Conservation (phyloP, 805 yeast species). For the Kodamaea nitidulidarum region DNA sequence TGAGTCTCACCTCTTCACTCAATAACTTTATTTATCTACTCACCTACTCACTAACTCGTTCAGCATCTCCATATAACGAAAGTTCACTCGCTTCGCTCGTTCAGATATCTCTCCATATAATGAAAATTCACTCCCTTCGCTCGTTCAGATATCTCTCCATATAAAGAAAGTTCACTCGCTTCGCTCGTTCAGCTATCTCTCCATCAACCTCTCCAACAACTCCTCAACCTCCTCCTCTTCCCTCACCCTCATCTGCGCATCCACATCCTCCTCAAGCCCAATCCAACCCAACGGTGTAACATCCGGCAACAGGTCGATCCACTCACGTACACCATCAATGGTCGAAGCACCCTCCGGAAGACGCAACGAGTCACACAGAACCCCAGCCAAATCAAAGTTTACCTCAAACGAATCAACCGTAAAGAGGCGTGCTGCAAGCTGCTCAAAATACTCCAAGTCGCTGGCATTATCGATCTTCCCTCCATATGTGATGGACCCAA, state of each 20-base stretch:
- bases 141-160: too few relatives aligned
- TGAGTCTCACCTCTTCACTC: too few relatives aligned
- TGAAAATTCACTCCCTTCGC: too few relatives aligned
- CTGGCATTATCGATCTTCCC: constrained; percentile 48
- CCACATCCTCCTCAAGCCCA: constrained; percentile 44
- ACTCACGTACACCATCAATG: constrained; percentile 31
- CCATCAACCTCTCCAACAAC: too few relatives aligned
- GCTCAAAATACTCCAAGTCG: constrained; percentile 38
- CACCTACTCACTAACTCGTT: too few relatives aligned
- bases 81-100: too few relatives aligned
- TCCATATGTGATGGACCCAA: constrained; percentile 61
- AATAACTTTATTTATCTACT: too few relatives aligned
- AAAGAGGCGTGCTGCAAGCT: constrained; percentile 39
- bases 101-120: too few relatives aligned
- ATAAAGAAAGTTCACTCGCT: too few relatives aligned
- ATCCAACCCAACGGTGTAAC: constrained; percentile 51
- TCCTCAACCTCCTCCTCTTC: constrained; percentile 16
- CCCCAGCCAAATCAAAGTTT: constrained; percentile 35
- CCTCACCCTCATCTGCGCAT: constrained; percentile 24
- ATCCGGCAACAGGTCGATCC: constrained; percentile 57
- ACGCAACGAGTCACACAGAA: constrained; percentile 27
- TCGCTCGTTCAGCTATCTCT: too few relatives aligned
- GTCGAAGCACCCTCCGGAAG: constrained; percentile 46
- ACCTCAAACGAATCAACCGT: constrained; percentile 33
- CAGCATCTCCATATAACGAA: too few relatives aligned